phyloP scores from a whole-genome alignment of 2,329 filamentous ascomycete species.

The Aspergillus transmontanensis region DNA sequence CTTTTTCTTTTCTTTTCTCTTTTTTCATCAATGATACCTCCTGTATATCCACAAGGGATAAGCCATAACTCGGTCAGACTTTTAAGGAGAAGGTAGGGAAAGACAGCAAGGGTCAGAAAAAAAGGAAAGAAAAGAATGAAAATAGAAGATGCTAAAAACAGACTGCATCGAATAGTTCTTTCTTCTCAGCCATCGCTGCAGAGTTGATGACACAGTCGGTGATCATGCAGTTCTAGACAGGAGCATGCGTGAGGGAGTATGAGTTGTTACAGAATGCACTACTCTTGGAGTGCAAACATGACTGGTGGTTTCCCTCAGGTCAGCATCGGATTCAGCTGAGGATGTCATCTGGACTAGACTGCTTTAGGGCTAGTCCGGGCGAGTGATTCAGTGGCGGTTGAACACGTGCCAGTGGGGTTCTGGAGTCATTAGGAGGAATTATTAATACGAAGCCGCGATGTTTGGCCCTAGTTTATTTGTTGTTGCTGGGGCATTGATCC shows the following conservation, averaged over 20 bases:
- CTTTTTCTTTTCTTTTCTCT: neutral
- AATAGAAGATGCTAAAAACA: neutral
- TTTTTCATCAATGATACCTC: neutral
- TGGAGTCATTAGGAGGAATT: neutral
- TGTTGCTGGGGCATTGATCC: neutral
- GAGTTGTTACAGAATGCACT: neutral
- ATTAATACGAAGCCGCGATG: neutral
- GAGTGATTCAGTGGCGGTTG: conserved; percentile 8
- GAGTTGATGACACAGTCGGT: neutral
- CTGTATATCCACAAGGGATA: neutral
- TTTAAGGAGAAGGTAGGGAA: neutral
- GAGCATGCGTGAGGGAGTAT: neutral
- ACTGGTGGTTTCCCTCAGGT: neutral
- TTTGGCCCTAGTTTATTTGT: neutral
- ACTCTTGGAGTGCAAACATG: neutral
- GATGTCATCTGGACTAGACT: neutral
- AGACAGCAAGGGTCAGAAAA: neutral
- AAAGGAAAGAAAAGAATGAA: neutral
- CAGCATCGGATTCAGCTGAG: conserved; percentile 2
- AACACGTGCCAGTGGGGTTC: conserved; percentile 13
- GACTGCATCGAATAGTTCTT: neutral
- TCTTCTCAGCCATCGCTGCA: neutral
- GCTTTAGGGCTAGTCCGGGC: neutral
- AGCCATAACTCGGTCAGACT: neutral
- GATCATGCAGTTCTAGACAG: neutral